Base-by-base conservation (phyloP, 441 rosid species). In the Croton laevigatus region DNA sequence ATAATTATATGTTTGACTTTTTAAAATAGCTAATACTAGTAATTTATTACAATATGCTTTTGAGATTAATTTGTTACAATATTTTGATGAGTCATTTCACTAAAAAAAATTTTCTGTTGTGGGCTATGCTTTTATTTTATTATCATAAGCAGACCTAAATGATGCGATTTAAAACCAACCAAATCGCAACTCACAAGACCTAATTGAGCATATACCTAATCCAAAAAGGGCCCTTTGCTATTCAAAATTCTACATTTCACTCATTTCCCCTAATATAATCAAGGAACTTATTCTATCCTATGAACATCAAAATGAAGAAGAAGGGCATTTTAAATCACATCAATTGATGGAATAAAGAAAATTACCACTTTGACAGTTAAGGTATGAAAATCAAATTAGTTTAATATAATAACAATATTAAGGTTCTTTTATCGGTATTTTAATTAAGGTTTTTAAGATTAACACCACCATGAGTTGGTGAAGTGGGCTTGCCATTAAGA, bases 101-200 rank as follows among this genome's bases (percentile, higher is more conserved):
- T 52, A 17, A 8, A 65, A 52, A 1, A 65, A n/a, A 42, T 42
- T 12, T 9, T 22, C 1, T 45, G 0, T 22, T 4, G 9, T 44
- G 3, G 12, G 17, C 45, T 44, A 9, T 23, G 38, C 20, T 22
- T 51, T 12, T n/a, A 49, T 48, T 37, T 52, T 66, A 6, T 53
- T 57, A 37, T 53, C 6, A n/a, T 38, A 44, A 57, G 14, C 71
- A 68, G 57, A 68, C 57, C 62, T 20, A 54, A 57, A 42, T 42
- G 71, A 68, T 68, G 62, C 54, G 53, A 44, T 68, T 68, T 23
- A 57, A 10, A 57, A 17, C 27, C 71, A 44, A 58, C 62, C 64
- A 58, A 57, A 42, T 68, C 63, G 37, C 19, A 44, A 58, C 8
- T 27, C 40, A 10, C 53, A 57, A 22, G 22, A 68, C 36, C 53